These are phyloP conservation scores for Plectosphaerella cucumerina DNA, from an alignment of 2,329 filamentous ascomycete species.

Conservation along the genomic window DNA sequence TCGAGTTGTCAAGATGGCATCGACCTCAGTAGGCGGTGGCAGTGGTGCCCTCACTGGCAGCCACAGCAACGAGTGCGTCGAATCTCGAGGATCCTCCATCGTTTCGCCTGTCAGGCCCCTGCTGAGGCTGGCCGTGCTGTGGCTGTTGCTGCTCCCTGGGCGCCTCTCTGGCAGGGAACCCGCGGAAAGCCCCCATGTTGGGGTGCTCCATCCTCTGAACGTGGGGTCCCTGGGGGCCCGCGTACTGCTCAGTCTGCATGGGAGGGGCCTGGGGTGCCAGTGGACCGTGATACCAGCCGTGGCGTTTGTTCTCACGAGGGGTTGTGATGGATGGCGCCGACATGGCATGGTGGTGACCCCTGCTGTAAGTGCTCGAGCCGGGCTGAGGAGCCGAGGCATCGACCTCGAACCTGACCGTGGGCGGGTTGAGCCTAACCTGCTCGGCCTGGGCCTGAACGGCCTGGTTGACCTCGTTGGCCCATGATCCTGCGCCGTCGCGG, in stretches of 20 bases:
- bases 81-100: constrained; percentile 34
- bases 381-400: constrained; percentile 25
- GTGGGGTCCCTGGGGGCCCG: constrained; percentile 29
- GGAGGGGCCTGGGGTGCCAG: constrained; percentile 18
- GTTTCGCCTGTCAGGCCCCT: constrained; percentile 16
- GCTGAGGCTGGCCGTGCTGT: constrained; percentile 9
- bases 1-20: neutral
- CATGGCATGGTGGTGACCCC: constrained; percentile 51
- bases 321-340: constrained; percentile 54
- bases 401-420: constrained; percentile 51
- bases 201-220: constrained; percentile 56
- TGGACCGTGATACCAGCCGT: constrained; percentile 67
- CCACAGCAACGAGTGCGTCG: constrained; percentile 39
- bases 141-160: constrained; percentile 13
- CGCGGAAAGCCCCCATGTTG: constrained; percentile 47
- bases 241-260: constrained; percentile 21
- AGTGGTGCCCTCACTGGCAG: constrained; percentile 38
- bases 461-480: constrained; percentile 53
- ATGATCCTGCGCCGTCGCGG: constrained; percentile 47
- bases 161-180: constrained; percentile 39
- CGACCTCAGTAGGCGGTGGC: constrained; percentile 32
- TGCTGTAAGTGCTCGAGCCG: neutral
- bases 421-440: constrained; percentile 39
- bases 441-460: constrained; percentile 53
- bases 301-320: constrained; percentile 58